These are phyloP conservation scores for Bjerkandera adusta DNA, from an alignment of 1,284 basidiomycete genomes.

Conservation along the genomic window DNA sequence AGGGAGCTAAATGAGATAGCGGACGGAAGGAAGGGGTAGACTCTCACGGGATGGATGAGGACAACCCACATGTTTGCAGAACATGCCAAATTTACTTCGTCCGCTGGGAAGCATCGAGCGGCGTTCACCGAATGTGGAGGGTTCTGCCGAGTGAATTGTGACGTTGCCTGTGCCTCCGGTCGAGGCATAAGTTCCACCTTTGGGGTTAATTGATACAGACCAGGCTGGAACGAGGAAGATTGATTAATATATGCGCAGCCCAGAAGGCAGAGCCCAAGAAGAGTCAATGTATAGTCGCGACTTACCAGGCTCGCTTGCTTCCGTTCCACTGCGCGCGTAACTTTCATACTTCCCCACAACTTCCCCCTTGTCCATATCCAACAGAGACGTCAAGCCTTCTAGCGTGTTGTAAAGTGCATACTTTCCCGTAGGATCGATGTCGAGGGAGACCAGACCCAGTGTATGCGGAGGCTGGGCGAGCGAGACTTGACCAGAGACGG, in stretches of 20 bases:
- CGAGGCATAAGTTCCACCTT: slow-evolving; percentile 70
- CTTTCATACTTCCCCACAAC: slow-evolving; percentile 69
- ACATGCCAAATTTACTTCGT: slow-evolving; percentile 81
- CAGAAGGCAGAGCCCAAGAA: too few species aligned
- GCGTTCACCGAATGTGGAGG: slow-evolving; percentile 60
- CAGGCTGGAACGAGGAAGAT: slow-evolving; percentile 50
- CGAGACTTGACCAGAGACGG: slow-evolving; percentile 61
- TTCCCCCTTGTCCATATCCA: slow-evolving; percentile 62
- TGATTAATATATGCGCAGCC: neutral
- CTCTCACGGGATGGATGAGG: slow-evolving; percentile 6
- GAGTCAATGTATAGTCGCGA: too few species aligned
- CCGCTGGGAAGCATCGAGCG: slow-evolving; percentile 60
- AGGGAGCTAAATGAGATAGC: slow-evolving; percentile 1
- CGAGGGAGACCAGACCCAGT: slow-evolving; percentile 72
- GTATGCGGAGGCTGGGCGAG: slow-evolving; percentile 67
- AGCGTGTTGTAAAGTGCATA: slow-evolving; percentile 74
- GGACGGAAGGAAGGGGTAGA: neutral
- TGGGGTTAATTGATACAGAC: slow-evolving; percentile 78
- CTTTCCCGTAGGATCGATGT: slow-evolving; percentile 60
- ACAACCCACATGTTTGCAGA: slow-evolving; percentile 68
- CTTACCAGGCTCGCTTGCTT: slow-evolving; percentile 69
- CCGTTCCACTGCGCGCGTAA: slow-evolving; percentile 51
- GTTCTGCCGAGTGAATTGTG: slow-evolving; percentile 59
- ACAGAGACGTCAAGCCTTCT: slow-evolving; percentile 75
- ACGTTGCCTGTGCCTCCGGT: slow-evolving; percentile 77